Evolutionary conservation across 306 rosid species (phyloP), one percentile per base, ranked within the genome.

Genomic region (Begonia fuchsioides): DNA sequence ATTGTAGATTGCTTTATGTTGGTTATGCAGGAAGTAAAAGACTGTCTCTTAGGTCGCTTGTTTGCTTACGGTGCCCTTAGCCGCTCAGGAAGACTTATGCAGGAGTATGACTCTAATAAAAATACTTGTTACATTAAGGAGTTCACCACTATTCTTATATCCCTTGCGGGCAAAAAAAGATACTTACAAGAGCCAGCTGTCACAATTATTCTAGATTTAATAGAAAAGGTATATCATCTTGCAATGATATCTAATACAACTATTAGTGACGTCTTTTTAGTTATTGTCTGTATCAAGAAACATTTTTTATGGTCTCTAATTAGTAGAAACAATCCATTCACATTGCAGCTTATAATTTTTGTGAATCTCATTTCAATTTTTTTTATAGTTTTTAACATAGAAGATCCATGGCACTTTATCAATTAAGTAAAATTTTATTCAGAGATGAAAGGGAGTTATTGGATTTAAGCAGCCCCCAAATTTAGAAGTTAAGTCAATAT

Each of bases 131-230:
- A 53, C 68, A 59, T 90, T 11, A 69, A 71, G 61, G 94, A 85
- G 44, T 85, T 85, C 64, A 70, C 72, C 49, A 62, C 66, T 43
- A 69, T 46, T 53, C 63, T 90, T 20, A 64, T 79, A 17, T 58
- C 87, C 44, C 92, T 85, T 56, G 95, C 96, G n/a, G 56, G 54
- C 20, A 90, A 75, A 63, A 90, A 85, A 73, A 79, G 85, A 40
- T 90, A 85, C 80, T 76, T 90, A 81, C 98, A 85, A 73, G 95
- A 90, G 59, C 94, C 98, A 39, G 81, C 67, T n/a, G 83, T 85
- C 55, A 67, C 81, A 49, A 67, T 90, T 47, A 72, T 90, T 71
- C 44, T 79, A 44, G 79, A 81, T 58, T 65, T 79, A 70, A 59
- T 79, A 61, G 92, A 79, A 61, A 72, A 79, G 87, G 95, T 90